These are phyloP conservation scores for Solanum clarkiae DNA, from an alignment of 257 asterid species.

Conservation along the genomic window DNA sequence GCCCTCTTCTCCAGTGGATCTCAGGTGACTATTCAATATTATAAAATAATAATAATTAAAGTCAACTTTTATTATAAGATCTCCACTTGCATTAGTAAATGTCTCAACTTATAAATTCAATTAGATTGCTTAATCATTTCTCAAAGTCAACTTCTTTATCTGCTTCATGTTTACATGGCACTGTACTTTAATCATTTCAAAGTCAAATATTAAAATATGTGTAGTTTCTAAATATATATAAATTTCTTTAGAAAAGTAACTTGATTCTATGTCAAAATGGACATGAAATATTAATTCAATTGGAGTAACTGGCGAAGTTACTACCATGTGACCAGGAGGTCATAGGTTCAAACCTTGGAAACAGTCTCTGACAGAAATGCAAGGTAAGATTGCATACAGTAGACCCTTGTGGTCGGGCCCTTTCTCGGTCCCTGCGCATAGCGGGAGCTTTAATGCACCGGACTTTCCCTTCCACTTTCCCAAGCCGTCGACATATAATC, in stretches of 20 bases:
- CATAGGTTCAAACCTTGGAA: too few species aligned
- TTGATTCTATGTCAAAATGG: neutral
- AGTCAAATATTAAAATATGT: neutral
- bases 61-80: neutral
- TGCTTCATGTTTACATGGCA: neutral
- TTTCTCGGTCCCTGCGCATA: too few species aligned
- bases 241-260: neutral
- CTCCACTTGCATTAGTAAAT: neutral
- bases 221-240: too few species aligned
- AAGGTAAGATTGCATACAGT: too few species aligned
- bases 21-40: slow-evolving; percentile 2
- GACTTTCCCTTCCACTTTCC: too few species aligned
- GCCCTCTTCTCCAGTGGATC: slow-evolving; percentile 19
- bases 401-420: too few species aligned
- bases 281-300: neutral
- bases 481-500: neutral
- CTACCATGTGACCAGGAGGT: too few species aligned
- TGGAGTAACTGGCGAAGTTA: too few species aligned
- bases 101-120: neutral
- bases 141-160: neutral
- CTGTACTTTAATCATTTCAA: neutral
- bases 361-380: too few species aligned
- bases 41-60: neutral
- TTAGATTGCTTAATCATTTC: neutral
- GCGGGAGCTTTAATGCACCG: too few species aligned